Evolutionary conservation across 768 basidiomycete species (phyloP), one percentile per base, ranked within the genome.

Genomic region (Suillus luteus): DNA sequence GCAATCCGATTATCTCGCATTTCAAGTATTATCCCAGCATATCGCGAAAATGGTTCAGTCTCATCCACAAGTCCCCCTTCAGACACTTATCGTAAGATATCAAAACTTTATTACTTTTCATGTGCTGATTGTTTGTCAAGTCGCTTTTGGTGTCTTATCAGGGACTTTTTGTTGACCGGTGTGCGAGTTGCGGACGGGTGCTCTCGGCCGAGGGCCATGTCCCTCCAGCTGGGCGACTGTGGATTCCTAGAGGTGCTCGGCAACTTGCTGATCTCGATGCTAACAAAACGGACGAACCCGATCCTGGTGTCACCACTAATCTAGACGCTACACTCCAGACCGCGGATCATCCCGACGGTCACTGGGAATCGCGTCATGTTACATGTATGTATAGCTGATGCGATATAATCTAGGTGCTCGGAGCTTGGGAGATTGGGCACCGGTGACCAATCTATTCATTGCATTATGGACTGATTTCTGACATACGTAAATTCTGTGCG

Each of bases 131-230:
- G 55, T 61, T 60, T 54, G 41, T 66, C 38, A 31, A 89, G 87
- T 78, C 70, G 43, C 75, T 88, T 27, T 79, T 90, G 24, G 73
- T 75, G 5, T 79, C 85, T 0, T 93, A 92, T 71, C 78, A 79
- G 38, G 81, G 79, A 7, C 74, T 93, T 27, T 92, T 92, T 67
- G 77, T 85, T 58, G 82, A 85, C 38, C 82, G 77, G 3, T 93
- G 91, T 67, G 74, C 74, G 27, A 75, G 72, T 37, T 93, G 91
- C 69, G 77, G 82, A 55, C 85, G 90, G 19, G 86, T 92, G 33
- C 75, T 92, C 24, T 88, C 88, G 0, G 77, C 79, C 2, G 90
- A 92, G 67, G 87, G 86, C 0, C 89, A 92, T 71, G 79, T 89
- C 9, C 91, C 91, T 1, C 86, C 90, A 0, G 88, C 91, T 3